Evolutionary conservation across 208 protist species (phyloP).

Genomic region (Spironucleus salmonicida): DNA sequence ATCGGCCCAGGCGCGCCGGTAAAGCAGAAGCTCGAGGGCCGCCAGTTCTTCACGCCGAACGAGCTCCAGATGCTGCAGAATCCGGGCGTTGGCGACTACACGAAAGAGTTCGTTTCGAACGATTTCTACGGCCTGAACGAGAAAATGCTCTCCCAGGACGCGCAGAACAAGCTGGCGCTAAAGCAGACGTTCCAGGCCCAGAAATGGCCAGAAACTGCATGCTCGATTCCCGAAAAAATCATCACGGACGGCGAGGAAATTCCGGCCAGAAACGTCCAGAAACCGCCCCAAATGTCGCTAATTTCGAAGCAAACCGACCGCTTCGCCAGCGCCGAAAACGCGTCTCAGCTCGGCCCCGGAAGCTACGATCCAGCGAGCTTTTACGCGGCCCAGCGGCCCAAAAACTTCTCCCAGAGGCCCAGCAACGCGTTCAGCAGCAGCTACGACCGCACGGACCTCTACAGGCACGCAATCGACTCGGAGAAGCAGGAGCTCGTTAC

Average conservation of each 20-base stretch:
- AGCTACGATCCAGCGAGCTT: constrained; percentile 8
- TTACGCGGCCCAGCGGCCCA: not conserved
- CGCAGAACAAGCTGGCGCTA: constrained; percentile 7
- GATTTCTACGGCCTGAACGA: no score
- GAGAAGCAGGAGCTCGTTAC: not conserved
- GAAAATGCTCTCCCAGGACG: no score
- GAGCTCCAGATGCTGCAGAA: no score
- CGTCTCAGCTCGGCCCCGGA: constrained; percentile 4
- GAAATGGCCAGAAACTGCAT: constrained; percentile 19
- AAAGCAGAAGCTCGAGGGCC: no score
- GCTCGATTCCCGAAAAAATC: constrained; percentile 2
- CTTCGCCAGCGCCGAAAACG: no score
- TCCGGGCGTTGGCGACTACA: no score
- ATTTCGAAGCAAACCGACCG: no score
- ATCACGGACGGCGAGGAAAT: constrained; percentile 18
- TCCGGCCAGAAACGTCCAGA: not conserved
- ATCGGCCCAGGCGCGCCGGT: no score
- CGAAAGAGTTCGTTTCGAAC: no score
- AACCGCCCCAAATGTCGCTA: not conserved
- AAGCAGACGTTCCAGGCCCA: constrained; percentile 6
- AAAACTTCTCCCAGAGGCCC: not conserved
- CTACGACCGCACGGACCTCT: not conserved
- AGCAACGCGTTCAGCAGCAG: not conserved
- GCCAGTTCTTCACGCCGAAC: no score
- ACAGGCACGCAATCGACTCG: not conserved